A percentile compares a stretch with the other conserved stretches of the same genome.
phyloP scores from a whole-genome alignment of 225 moss, liverwort and hornwort species.

The Physcomitrellopsis africana region DNA sequence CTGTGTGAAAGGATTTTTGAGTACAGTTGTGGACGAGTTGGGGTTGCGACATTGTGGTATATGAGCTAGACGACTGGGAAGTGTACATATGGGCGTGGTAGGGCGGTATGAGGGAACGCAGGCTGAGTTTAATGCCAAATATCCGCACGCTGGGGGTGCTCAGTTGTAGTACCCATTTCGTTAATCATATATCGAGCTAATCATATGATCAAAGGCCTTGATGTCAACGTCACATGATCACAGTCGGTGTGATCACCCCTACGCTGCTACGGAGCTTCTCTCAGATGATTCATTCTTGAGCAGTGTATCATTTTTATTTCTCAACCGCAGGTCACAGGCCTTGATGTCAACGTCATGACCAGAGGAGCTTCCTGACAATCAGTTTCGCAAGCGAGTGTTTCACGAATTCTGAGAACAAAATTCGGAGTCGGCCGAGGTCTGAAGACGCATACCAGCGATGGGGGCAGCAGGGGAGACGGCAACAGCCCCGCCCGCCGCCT shows the following conservation, averaged over 20 bases:
- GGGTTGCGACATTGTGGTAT: too few species aligned
- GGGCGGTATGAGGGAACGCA: slow-evolving; percentile 25
- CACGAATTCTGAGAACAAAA: background rate
- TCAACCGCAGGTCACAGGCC: slow-evolving; percentile 31
- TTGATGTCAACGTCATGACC: slow-evolving; percentile 55
- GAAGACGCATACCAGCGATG: slow-evolving; percentile 38
- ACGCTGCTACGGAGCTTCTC: slow-evolving; percentile 24
- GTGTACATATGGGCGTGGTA: background rate
- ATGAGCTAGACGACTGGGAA: too few species aligned
- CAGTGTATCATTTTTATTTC: slow-evolving; percentile 16
- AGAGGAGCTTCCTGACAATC: slow-evolving; percentile 51
- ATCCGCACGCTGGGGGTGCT: slow-evolving; percentile 21
- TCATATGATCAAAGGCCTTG: too few species aligned
- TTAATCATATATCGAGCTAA: too few species aligned
- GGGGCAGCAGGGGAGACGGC: slow-evolving; percentile 60
- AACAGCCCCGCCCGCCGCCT: slow-evolving; percentile 46
- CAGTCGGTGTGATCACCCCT: background rate
- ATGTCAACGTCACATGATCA: too few species aligned
- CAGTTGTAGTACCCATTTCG: background rate
- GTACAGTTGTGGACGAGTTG: too few species aligned
- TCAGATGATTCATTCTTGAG: slow-evolving; percentile 39
- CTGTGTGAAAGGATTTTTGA: too few species aligned
- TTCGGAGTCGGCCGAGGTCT: slow-evolving; percentile 9
- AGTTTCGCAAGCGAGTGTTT: background rate
- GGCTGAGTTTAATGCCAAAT: slow-evolving; percentile 16